These are phyloP conservation scores for Botrytis sinoallii DNA, from an alignment of 2,329 filamentous ascomycete species.

Conservation along the genomic window DNA sequence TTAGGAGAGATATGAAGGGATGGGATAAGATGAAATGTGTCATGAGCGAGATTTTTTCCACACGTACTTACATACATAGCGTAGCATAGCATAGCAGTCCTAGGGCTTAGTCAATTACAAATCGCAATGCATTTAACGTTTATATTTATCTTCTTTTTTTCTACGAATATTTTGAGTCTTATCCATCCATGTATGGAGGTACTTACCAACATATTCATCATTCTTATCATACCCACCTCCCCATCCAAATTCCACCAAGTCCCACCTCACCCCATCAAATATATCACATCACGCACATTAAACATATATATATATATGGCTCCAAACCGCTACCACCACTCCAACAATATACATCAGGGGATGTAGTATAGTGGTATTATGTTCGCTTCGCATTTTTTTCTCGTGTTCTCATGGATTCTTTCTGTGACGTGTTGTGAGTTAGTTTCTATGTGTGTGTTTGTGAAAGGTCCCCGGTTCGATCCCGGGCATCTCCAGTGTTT, in stretches of 20 bases:
- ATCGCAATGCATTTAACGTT: not conserved
- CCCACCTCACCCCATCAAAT: not conserved
- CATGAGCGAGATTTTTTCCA: not conserved
- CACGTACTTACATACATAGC: not conserved
- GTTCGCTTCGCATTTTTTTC: not conserved
- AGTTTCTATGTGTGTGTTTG: not conserved
- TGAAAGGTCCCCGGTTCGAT: slow-evolving; percentile 8
- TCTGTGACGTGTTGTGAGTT: fast-evolving
- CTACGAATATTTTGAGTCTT: not conserved
- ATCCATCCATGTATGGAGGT: too few species aligned
- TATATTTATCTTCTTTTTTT: not conserved
- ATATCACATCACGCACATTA: not conserved
- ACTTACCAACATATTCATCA: not conserved
- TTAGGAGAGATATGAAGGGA: not conserved
- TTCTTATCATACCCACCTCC: not conserved
- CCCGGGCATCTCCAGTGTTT: not conserved
- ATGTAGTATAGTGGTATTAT: slow-evolving; percentile 10
- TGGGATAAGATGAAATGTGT: not conserved
- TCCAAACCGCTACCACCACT: fast-evolving
- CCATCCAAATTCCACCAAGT: too few species aligned
- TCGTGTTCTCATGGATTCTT: fast-evolving
- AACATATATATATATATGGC: too few species aligned
- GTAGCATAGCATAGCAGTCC: not conserved
- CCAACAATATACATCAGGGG: not conserved
- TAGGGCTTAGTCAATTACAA: not conserved